Evolutionary conservation across 2,329 filamentous ascomycete species (phyloP).

Genomic region (Pleurostoma richardsiae): DNA sequence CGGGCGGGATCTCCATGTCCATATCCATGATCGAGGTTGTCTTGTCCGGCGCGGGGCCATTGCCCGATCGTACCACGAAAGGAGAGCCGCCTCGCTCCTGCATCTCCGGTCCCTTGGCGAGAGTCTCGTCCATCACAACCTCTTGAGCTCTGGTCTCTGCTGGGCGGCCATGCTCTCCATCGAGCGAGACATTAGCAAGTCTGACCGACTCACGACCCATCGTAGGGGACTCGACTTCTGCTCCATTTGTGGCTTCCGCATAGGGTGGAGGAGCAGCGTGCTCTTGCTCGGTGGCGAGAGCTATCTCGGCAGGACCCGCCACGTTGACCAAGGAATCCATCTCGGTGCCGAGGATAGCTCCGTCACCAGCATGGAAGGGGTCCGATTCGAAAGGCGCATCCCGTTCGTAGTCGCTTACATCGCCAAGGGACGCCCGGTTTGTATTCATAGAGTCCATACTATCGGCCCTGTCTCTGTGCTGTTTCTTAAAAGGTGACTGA

Average conservation of each 20-base stretch:
- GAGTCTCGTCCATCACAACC: neutral
- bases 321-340: constrained; percentile 2
- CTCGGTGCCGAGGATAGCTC: constrained; percentile 2
- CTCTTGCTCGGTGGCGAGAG: too few relatives aligned
- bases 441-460: constrained; percentile 9
- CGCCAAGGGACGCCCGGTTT: constrained; percentile 8
- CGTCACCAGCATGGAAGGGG: constrained; percentile 4
- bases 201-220: neutral
- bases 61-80: constrained; percentile 8
- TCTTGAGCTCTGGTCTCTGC: neutral
- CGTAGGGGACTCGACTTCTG: neutral
- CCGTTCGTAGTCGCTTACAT: constrained; percentile 7
- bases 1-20: constrained; percentile 7
- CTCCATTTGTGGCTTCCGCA: neutral
- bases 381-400: constrained; percentile 2
- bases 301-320: constrained; percentile 3
- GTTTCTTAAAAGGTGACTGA: constrained; percentile 5
- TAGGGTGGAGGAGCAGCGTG: neutral
- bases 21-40: constrained; percentile 6
- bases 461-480: constrained; percentile 1
- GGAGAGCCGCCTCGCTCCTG: constrained; percentile 6
- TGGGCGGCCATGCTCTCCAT: neutral
- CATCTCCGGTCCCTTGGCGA: constrained; percentile 8
- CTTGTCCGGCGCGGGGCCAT: constrained; percentile 4
- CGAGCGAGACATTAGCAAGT: constrained; percentile 3